A percentile compares a stretch with the other conserved stretches of the same genome.
Conservation (phyloP, 2,329 filamentous ascomycete species). For the Aspergillus phoenicis region DNA sequence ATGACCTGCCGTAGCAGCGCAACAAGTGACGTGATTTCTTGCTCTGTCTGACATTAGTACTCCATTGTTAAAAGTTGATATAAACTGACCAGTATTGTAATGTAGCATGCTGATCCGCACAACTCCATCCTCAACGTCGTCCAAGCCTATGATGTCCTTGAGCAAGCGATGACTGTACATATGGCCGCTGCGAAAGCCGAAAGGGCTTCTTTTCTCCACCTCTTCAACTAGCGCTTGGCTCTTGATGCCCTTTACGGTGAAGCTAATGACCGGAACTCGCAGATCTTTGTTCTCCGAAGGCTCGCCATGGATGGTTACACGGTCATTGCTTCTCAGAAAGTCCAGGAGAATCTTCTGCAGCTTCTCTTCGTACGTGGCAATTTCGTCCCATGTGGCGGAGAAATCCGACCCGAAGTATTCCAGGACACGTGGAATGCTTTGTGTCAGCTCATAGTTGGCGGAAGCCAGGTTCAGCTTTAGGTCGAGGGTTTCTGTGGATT, state of each 20-base stretch:
- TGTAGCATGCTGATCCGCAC: slow-evolving; percentile 72
- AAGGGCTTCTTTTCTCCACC: slow-evolving; percentile 61
- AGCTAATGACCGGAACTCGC: slow-evolving; percentile 69
- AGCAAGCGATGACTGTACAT: slow-evolving; percentile 70
- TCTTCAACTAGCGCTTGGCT: slow-evolving; percentile 63
- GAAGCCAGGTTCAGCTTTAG: slow-evolving; percentile 70
- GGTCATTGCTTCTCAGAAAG: slow-evolving; percentile 57
- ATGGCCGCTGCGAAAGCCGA: slow-evolving; percentile 67
- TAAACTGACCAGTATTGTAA: slow-evolving; percentile 66
- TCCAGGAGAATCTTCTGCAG: slow-evolving; percentile 62
- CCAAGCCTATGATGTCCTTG: slow-evolving; percentile 60
- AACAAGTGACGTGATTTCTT: slow-evolving; percentile 1
- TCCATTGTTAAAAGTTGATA: no score
- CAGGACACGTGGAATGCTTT: slow-evolving; percentile 63
- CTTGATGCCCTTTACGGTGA: slow-evolving; percentile 60
- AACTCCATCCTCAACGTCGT: slow-evolving; percentile 62
- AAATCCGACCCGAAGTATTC: slow-evolving; percentile 58
- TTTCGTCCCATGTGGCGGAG: slow-evolving; percentile 51
- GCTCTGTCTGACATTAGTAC: not conserved
- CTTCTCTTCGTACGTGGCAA: slow-evolving; percentile 61
- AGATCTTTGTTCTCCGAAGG: slow-evolving; percentile 49
- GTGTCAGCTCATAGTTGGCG: slow-evolving; percentile 70
- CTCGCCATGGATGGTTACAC: slow-evolving; percentile 63
- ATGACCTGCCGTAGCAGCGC: slow-evolving; percentile 2
- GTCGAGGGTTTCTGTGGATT: slow-evolving; percentile 59